A percentile compares a stretch with the other conserved stretches of the same genome.
Evolutionary conservation across 2,329 filamentous ascomycete genomes (phyloP).

Genomic region (Lasiodiplodia sp.): DNA sequence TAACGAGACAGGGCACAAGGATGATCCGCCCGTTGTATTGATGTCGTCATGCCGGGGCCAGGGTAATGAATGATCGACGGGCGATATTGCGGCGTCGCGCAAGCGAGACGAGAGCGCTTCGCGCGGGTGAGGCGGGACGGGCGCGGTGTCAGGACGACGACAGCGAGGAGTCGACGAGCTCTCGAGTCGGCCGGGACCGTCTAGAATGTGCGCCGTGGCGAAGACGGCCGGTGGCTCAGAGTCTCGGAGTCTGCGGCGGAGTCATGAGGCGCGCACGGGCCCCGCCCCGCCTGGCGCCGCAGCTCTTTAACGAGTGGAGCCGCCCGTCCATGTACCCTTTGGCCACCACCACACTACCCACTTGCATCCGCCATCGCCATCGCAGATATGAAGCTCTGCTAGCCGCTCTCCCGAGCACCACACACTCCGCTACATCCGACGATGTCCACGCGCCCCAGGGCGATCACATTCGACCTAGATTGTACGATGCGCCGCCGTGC

Average conservation of each 20-base stretch:
- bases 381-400: conserved; percentile 12
- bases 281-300: not conserved
- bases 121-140: too few relatives aligned
- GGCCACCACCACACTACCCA: conserved; percentile 2
- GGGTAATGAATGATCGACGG: conserved; percentile 11
- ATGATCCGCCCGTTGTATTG: conserved; percentile 1
- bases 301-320: conserved; percentile 2
- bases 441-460: conserved; percentile 3
- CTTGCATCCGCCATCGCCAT: not conserved
- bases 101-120: conserved; percentile 3
- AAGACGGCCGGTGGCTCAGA: conserved; percentile 17
- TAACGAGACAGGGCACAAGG: not conserved
- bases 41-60: conserved; percentile 6
- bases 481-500: conserved; percentile 23
- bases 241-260: not conserved
- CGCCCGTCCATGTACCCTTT: conserved; percentile 2
- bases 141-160: too few relatives aligned
- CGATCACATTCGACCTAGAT: conserved; percentile 1
- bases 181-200: not conserved
- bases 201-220: conserved; percentile 4
- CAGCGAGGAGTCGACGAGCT: not conserved
- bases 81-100: not conserved
- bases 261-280: conserved; percentile 5
- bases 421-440: not conserved
- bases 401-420: not conserved